Evolutionary conservation across 441 rosid species (phyloP).

Genomic region (Erysimum cheiri): DNA sequence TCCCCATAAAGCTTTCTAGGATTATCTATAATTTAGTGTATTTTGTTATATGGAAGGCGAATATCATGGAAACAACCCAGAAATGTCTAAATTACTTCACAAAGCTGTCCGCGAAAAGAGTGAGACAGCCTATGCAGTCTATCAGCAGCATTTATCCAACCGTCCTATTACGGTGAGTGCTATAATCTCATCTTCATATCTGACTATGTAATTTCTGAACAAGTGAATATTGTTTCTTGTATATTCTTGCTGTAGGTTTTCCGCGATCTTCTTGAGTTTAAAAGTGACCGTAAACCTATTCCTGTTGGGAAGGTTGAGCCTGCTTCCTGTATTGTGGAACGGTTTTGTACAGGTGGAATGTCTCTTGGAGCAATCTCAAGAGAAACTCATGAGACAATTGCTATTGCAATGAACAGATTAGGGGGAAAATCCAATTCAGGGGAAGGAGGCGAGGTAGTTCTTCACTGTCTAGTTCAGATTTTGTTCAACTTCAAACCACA

Average conservation of each 20-base stretch:
- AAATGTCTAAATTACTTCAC: constrained; percentile 98
- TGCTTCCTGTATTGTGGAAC: constrained; percentile 81
- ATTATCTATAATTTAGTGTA: constrained; percentile 8
- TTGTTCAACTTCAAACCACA: constrained; percentile 11
- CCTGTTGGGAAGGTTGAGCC: constrained; percentile 97
- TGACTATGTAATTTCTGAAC: constrained; percentile 13
- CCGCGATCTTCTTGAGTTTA: constrained; percentile 97
- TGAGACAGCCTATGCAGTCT: constrained; percentile 87
- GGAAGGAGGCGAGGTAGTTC: constrained; percentile 98
- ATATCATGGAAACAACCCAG: constrained; percentile 99
- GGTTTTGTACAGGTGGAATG: constrained; percentile 99
- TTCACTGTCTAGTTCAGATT: constrained; percentile 30
- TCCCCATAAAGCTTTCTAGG: constrained; percentile 31
- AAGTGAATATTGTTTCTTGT: constrained; percentile 18
- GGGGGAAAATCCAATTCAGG: constrained; percentile 99
- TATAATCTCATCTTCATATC: constrained; percentile 10
- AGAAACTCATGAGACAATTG: constrained; percentile 99
- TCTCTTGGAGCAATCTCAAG: constrained; percentile 99
- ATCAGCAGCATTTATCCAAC: constrained; percentile 97
- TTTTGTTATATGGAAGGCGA: constrained; percentile 63
- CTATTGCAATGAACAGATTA: constrained; percentile 97
- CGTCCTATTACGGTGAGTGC: constrained; percentile 92
- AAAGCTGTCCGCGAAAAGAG: constrained; percentile 99
- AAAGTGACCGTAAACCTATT: constrained; percentile 88
- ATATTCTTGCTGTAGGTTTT: constrained; percentile 66